These are phyloP conservation scores for Toxicodendron radicans DNA, from an alignment of 345 rosid species.

Conservation along the genomic window DNA sequence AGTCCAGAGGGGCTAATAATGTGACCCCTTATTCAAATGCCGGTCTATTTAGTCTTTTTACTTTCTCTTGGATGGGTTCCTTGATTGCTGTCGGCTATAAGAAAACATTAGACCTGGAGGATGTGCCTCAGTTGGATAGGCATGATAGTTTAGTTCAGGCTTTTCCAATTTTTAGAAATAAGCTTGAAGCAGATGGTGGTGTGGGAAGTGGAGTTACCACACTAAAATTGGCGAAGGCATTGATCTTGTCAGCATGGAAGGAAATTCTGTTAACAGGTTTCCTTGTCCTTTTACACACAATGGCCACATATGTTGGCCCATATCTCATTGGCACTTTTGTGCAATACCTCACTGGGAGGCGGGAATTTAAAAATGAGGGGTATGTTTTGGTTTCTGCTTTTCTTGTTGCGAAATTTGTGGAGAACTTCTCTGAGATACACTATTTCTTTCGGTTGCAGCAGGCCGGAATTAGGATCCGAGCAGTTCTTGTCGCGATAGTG, in stretches of 20 bases:
- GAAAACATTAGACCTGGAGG: constrained; percentile 59
- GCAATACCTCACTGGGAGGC: constrained; percentile 51
- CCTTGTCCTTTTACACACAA: constrained; percentile 34
- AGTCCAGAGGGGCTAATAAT: constrained; percentile 34
- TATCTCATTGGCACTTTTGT: constrained; percentile 60
- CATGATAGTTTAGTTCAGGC: constrained; percentile 44
- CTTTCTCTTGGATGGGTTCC: constrained; percentile 69
- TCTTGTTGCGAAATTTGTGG: constrained; percentile 57
- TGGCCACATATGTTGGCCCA: constrained; percentile 63
- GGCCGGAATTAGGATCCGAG: constrained; percentile 51
- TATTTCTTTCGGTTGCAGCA: constrained; percentile 56
- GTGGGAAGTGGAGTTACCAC: constrained; percentile 40
- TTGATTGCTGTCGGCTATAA: constrained; percentile 54
- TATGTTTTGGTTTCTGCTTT: constrained; percentile 52
- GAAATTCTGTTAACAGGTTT: constrained; percentile 46
- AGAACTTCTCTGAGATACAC: constrained; percentile 52
- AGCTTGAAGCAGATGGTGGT: constrained; percentile 39
- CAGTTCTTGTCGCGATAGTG: constrained; percentile 50
- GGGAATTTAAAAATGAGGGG: constrained; percentile 50
- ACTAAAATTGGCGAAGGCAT: constrained; percentile 47
- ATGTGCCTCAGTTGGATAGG: constrained; percentile 62
- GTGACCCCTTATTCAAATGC: constrained; percentile 52
- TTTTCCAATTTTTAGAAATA: constrained; percentile 38
- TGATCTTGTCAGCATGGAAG: constrained; percentile 44
- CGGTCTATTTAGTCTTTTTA: constrained; percentile 41